Evolutionary conservation across 2,329 filamentous ascomycete genomes (phyloP), one percentile per base, ranked within the genome.

Genomic region (Bipolaris bicolor): DNA sequence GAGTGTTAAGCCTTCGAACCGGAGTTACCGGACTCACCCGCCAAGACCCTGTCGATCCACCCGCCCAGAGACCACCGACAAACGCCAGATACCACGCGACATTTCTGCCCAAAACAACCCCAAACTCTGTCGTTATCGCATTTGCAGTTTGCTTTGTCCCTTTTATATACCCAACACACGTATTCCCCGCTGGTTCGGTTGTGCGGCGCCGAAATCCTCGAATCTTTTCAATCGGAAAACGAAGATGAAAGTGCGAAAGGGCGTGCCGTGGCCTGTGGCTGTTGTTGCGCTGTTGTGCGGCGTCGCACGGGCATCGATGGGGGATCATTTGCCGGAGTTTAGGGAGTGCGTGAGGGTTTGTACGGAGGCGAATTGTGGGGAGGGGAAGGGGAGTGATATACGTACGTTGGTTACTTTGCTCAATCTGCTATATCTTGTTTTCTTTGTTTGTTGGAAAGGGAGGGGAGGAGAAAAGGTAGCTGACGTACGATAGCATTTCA

Each of bases 281-380:
- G 18, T 15, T 13, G 5, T 13, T 46, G 64, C 65, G 70, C 52
- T 73, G 72, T 49, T 72, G 60, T 44, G 43, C 53, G 74, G 74
- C 39, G 68, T 69, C 20, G 77, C 81, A 15, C 77, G 82, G 52
- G 95, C 92, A 26, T 97, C 93, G 4, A 70, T 88, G 47, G 95
- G 95, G 64, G 95, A 99, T 77, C 84, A 87, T 53, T 81, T 97
- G 58, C 91, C 91, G 16, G 92, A 96, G 70, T 99, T 99, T 76
- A 85, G 83, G 72, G 83, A 92, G 76, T 99, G 95, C 75, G 86
- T 98, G 51, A 79, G 91, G 82, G 94, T 43, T 9, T 43, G 40
- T n/a, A 20, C 15, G 10, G 20, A 43, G 24, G 18, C 20, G 7
- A 43, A 43, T 15, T 43, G 40, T 9, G 20, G 22, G 1, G 15